Base-by-base conservation (phyloP, 2,329 filamentous ascomycete species). In the Ustulina deusta region DNA sequence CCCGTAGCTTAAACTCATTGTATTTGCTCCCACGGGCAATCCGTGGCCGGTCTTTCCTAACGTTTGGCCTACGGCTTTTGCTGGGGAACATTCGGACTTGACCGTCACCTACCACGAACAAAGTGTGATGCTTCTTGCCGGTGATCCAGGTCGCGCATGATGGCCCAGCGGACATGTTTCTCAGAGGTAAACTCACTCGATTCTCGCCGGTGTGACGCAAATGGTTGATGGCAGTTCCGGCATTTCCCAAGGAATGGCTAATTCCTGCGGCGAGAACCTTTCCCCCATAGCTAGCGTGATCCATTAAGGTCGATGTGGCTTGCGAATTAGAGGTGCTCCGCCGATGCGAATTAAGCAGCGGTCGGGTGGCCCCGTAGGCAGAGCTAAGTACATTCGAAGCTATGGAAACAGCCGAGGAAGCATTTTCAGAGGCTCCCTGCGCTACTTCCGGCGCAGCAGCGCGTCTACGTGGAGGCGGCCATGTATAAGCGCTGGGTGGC, bases 401-500 rank as follows among this genome's bases (percentile, higher is more conserved):
- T 20, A 91, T 88, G 4, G 90, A 89, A 17, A 93, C 87, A 3
- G 90, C 88, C 5, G 86, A 86, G 42, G 78, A 82, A 1, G 83
- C 72, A 27, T 81, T 80, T 52, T 89, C 86, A 2, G 86, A 78
- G 6, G 82, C 76, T 11, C 86, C 83, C 15, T 83, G 80, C 13
- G 81, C 79, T 20, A 79, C 79, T 42, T 87, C 84, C 66, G 79
- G 81, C 42, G 75, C 75, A 59, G 79, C 81, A 68, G 79, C 80
- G 66, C 85, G 83, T 61, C 86, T 84, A 44, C 87, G 85, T 48
- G 89, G 90, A 27, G 94, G 93, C 46, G 94, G 94, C 94, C 94
- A 97, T 72, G 92, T 89, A 74, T 94, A 95, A 4, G 93, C 93
- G 70, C 89, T 92, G 52, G 89, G 85, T 9, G 94, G 93, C 79